Evolutionary conservation across 768 basidiomycete species (phyloP).

Genomic region (Xerocomellus chrysenteron): DNA sequence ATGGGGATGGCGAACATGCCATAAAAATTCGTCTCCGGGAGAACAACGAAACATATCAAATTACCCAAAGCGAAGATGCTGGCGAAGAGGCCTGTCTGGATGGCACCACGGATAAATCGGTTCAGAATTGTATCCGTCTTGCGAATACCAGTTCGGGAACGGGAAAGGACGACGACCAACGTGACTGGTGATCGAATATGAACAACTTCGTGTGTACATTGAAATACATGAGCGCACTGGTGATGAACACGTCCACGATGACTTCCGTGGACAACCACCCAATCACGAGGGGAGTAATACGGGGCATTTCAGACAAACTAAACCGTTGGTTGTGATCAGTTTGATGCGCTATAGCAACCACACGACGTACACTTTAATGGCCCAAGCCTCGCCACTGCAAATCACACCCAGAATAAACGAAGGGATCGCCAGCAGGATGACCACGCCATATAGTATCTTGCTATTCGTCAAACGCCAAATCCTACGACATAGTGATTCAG

Average conservation of each 20-base stretch:
- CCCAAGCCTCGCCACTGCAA: constrained; percentile 43
- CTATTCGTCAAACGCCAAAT: no score
- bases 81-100: background rate
- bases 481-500: background rate
- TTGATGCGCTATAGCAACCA: background rate
- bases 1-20: constrained; percentile 31
- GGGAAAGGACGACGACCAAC: background rate
- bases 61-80: background rate
- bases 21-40: constrained; percentile 34
- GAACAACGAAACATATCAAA: constrained; percentile 21
- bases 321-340: background rate
- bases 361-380: constrained; percentile 39
- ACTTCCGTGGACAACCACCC: no score
- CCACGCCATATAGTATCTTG: constrained; percentile 31
- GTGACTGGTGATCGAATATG: background rate
- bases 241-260: no score
- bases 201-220: background rate
- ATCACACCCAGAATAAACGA: constrained; percentile 45
- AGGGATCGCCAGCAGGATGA: constrained; percentile 36
- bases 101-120: background rate
- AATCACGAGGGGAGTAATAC: no score
- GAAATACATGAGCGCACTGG: no score
- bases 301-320: no score
- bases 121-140: background rate
- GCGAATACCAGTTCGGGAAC: background rate